Conservation (phyloP, 495 filamentous ascomycete genomes). For the Aspergillus haitiensis region DNA sequence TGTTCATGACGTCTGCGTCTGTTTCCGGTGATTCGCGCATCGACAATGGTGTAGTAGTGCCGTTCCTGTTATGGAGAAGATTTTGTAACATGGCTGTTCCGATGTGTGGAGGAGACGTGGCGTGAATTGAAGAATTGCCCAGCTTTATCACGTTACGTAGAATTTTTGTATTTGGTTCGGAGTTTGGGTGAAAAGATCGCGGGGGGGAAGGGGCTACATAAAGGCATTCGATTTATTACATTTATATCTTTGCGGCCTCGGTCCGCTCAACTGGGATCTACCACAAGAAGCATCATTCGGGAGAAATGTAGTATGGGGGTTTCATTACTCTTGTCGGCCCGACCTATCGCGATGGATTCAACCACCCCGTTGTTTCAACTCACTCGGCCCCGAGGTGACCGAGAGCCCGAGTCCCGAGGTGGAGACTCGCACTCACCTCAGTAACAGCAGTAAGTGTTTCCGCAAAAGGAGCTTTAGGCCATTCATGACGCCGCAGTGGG, state of each 20-base stretch:
- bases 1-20: slow-evolving; percentile 10
- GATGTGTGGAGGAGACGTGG: too few relatives aligned
- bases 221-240: neutral
- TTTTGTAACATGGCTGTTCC: slow-evolving; percentile 2
- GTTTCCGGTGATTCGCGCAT: slow-evolving; percentile 12
- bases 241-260: too few relatives aligned
- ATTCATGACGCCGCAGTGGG: too few relatives aligned
- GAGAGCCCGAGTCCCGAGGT: slow-evolving; percentile 23
- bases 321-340: too few relatives aligned
- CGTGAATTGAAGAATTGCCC: neutral
- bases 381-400: slow-evolving; percentile 10
- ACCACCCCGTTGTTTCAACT: neutral
- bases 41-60: slow-evolving; percentile 25
- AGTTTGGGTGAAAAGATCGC: neutral
- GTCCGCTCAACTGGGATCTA: too few relatives aligned
- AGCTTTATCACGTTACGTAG: too few relatives aligned
- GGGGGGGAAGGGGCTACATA: neutral
- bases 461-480: too few relatives aligned
- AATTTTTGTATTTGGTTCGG: neutral
- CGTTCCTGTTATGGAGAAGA: slow-evolving; percentile 5
- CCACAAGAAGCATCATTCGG: too few relatives aligned
- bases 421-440: neutral
- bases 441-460: too few relatives aligned
- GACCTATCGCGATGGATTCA: too few relatives aligned
- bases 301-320: too few relatives aligned